A percentile compares a stretch with the other conserved stretches of the same genome.
phyloP scores from a whole-genome alignment of 352 stramenopile species.

The Globisporangium camurandrum region DNA sequence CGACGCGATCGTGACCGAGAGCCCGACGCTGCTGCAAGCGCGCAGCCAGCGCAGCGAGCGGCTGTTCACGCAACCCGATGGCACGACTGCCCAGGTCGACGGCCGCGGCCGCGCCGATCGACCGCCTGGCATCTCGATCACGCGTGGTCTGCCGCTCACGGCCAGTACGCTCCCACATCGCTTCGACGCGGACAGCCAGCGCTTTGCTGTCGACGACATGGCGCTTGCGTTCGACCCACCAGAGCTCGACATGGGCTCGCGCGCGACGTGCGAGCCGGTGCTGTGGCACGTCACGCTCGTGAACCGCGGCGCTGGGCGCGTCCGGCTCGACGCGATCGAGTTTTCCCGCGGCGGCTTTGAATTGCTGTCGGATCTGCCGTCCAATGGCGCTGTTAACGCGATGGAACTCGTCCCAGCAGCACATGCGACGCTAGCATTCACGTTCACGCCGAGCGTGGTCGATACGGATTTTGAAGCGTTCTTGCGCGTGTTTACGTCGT shows the following conservation, averaged over 20 bases:
- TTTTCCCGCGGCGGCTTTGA: conserved; percentile 39
- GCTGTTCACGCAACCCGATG: background rate
- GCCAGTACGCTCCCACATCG: background rate
- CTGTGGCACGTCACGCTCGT: conserved; percentile 24
- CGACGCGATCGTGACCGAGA: conserved; percentile 4
- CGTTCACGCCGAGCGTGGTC: conserved; percentile 26
- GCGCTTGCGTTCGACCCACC: conserved; percentile 30
- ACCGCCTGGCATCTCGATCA: conserved; percentile 33
- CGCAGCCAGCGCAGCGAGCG: background rate
- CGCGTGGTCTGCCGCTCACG: conserved; percentile 12
- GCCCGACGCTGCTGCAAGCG: conserved; percentile 2
- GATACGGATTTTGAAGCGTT: conserved; percentile 16
- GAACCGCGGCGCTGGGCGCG: conserved; percentile 22
- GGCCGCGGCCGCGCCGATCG: conserved; percentile 8
- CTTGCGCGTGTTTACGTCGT: conserved; percentile 38
- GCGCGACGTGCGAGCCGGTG: conserved; percentile 25
- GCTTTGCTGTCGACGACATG: conserved; percentile 10
- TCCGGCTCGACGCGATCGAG: conserved; percentile 30
- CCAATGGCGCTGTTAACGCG: too few species aligned
- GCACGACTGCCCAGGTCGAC: conserved; percentile 1
- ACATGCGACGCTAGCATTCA: conserved; percentile 26
- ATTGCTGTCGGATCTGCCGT: conserved; percentile 25
- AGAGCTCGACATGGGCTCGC: conserved; percentile 27
- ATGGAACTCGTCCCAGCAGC: conserved; percentile 27
- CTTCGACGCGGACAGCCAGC: background rate